Percentiles rank a stretch among this genome's conserved stretches.
Evolutionary conservation across 2,329 filamentous ascomycete species (phyloP).

Genomic region (Raffaelea albimanens): DNA sequence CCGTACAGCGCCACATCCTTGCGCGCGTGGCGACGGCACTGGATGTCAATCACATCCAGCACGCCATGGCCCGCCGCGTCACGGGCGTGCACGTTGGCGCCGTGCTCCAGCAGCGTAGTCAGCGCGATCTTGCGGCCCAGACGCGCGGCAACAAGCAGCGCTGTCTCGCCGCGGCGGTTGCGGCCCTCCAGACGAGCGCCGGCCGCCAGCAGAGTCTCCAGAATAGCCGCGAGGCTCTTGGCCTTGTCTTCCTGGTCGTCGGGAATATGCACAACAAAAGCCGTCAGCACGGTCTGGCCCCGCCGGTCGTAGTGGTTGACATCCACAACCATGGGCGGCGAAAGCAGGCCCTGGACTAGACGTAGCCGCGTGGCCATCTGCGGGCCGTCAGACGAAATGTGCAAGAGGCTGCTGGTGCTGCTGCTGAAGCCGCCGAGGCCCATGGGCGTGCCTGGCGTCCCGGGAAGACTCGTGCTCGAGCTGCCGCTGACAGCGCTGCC

Average conservation of each 20-base stretch:
- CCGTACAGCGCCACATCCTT: conserved; percentile 20
- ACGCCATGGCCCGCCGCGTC: conserved; percentile 22
- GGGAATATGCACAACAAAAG: conserved; percentile 39
- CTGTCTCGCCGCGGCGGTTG: conserved; percentile 45
- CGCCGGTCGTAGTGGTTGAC: conserved; percentile 41
- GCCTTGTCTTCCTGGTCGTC: conserved; percentile 40
- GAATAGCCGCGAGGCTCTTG: conserved; percentile 31
- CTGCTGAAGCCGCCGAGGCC: conserved; percentile 7
- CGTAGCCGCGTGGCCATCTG: conserved; percentile 17
- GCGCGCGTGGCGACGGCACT: conserved; percentile 14
- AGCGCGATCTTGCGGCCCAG: conserved; percentile 43
- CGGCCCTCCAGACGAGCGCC: conserved; percentile 39
- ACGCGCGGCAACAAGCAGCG: conserved; percentile 43
- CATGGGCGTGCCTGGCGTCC: conserved; percentile 2
- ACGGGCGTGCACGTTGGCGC: conserved; percentile 23
- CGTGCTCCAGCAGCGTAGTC: conserved; percentile 28
- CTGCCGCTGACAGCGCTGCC: background rate
- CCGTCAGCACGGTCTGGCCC: conserved; percentile 47
- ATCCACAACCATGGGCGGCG: conserved; percentile 31
- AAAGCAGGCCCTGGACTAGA: conserved; percentile 19
- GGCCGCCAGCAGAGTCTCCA: conserved; percentile 30
- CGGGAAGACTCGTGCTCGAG: background rate
- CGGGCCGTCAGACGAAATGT: conserved; percentile 11
- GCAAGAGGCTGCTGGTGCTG: conserved; percentile 6
- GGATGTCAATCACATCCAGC: conserved; percentile 19